Percentiles rank a stretch among this genome's conserved stretches.
Conservation (phyloP, 768 basidiomycete species). For the Arthromyces matolae region DNA sequence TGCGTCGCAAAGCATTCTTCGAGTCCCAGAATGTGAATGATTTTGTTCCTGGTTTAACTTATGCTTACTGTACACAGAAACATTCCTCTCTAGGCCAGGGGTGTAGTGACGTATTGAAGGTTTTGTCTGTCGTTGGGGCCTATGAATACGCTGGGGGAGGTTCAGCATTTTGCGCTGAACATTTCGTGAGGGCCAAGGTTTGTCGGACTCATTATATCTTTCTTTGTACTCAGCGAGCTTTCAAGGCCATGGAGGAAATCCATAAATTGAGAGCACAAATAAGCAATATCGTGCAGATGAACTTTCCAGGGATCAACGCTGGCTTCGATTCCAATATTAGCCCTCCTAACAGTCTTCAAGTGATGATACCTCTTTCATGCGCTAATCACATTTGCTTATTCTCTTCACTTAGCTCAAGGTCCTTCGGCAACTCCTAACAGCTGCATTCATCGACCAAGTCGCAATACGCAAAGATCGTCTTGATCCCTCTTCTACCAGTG, state of each 20-base stretch:
- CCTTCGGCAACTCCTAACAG: slow-evolving; percentile 79
- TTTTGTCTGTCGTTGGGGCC: slow-evolving; percentile 92
- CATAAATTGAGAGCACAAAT: slow-evolving; percentile 93
- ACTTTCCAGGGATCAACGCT: slow-evolving; percentile 62
- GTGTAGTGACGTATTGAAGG: slow-evolving; percentile 81
- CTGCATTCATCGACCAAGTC: slow-evolving; percentile 93
- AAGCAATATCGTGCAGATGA: slow-evolving; percentile 75
- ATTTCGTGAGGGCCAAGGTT: slow-evolving; percentile 90
- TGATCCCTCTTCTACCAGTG: slow-evolving; percentile 53
- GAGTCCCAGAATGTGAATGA: slow-evolving; percentile 68
- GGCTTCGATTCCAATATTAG: slow-evolving; percentile 60
- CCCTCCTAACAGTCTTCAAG: slow-evolving; percentile 81
- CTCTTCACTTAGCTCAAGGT: slow-evolving; percentile 76
- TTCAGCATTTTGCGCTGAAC: slow-evolving; percentile 75
- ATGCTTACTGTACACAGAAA: slow-evolving; percentile 37
- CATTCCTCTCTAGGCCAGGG: slow-evolving; percentile 79
- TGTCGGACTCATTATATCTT: slow-evolving; percentile 8
- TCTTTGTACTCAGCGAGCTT: neutral
- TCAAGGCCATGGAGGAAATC: slow-evolving; percentile 96
- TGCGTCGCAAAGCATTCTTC: slow-evolving; percentile 76
- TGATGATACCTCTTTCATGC: slow-evolving; percentile 23
- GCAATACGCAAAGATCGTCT: slow-evolving; percentile 86
- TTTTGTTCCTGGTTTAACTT: neutral
- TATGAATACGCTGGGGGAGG: slow-evolving; percentile 89
- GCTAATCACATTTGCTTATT: slow-evolving; percentile 2